Evolutionary conservation across 2,329 filamentous ascomycete species (phyloP), one percentile per base, ranked within the genome.

Genomic region (Chaetomium globosum): DNA sequence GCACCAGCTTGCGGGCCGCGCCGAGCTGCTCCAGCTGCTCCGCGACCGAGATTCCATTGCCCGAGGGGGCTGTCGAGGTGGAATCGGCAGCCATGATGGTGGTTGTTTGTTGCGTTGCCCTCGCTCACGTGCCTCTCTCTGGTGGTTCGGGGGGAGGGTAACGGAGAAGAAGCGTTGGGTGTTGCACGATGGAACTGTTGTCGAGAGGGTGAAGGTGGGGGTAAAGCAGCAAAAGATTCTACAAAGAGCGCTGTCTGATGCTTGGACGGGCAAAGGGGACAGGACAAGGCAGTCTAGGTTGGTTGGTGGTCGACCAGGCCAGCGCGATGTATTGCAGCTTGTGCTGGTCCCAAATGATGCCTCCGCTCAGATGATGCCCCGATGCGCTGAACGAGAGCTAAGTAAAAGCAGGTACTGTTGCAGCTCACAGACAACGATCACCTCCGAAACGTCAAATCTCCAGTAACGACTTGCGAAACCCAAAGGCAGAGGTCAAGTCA

Each of bases 21-120:
- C 96, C 89, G 72, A 99, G 89, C 82, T 97, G 93, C 72, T 87
- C 86, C 73, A 98, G 86, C 79, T 94, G 92, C 74, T 93, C 89
- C 74, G 85, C 82, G 67, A 92, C 84, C 36, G 86, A 85, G 63
- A 86, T 81, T 19, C 69, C 13, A 43, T n/a, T 60, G 26, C 33
- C 13, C 6, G 63, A 51, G 16, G 63, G 13, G 5, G 59, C 10
- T 7, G 63, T 23, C 57, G 56, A 57, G 28, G 76, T 74, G 65
- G 79, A 72, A 64, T 81, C 71, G 59, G 81, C 77, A 71, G 85
- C 83, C 83, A 88, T 87, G 76, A 75, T 78, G 30, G 13, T 55
- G 19, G 28, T 53, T 53, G 16, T 53, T 31, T 31, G 26, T 31
- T 53, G 16, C 13, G 10, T 28, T 30, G 16, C 31, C 26, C 52